Conservation (phyloP, 441 rosid species). For the Manihot esculenta region DNA sequence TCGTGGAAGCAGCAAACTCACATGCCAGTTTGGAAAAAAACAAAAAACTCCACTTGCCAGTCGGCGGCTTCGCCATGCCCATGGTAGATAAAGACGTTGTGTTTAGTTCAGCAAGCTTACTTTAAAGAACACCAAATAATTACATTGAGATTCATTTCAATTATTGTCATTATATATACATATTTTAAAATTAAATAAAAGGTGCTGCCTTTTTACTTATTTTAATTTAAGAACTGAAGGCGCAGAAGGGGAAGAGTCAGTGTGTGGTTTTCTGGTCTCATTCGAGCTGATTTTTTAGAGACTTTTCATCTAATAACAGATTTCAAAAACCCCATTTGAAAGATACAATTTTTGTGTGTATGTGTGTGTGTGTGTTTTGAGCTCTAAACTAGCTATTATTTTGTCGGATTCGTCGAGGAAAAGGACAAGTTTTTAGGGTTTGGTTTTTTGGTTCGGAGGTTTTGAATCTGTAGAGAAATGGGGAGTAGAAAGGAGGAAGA, state of each 20-base stretch:
- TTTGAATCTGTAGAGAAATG: conserved; percentile 41
- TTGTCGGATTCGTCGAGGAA: no score
- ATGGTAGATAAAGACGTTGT: background rate
- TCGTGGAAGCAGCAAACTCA: conserved; percentile 10
- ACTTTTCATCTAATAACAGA: conserved; percentile 10
- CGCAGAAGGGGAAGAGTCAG: background rate
- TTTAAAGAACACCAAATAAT: conserved; percentile 2
- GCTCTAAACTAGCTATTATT: background rate
- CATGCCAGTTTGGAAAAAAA: no score
- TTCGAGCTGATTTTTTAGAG: conserved; percentile 8
- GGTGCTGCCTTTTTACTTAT: background rate
- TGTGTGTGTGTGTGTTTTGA: background rate
- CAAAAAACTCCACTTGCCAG: no score
- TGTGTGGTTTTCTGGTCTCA: background rate
- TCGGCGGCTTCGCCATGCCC: background rate
- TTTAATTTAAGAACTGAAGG: background rate
- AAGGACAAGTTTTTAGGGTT: background rate
- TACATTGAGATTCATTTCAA: background rate
- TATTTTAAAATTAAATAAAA: background rate
- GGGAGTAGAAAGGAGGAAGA: conserved; percentile 88
- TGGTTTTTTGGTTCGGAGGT: background rate
- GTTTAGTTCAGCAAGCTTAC: background rate
- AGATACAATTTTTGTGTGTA: background rate
- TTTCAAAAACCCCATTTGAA: conserved; percentile 8
- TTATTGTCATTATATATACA: background rate